These are phyloP conservation scores for Penicillium sp. DNA, from an alignment of 2,329 filamentous ascomycete genomes.

Conservation along the genomic window DNA sequence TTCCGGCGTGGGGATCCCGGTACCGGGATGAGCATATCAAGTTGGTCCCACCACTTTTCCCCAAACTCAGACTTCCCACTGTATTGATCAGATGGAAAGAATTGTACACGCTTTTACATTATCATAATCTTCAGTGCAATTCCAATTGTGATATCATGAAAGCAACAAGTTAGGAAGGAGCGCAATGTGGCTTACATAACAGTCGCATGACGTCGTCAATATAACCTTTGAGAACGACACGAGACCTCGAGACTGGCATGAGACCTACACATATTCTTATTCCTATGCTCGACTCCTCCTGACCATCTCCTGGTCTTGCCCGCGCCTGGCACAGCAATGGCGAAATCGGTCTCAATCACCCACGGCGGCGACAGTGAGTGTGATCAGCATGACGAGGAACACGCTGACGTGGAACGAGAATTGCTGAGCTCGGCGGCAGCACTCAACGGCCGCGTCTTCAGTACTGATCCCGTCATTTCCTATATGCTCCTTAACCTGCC, in stretches of 20 bases:
- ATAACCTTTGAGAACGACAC: neutral
- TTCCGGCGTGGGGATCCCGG: constrained; percentile 5
- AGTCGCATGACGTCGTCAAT: neutral
- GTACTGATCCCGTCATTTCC: constrained; percentile 21
- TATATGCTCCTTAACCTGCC: constrained; percentile 26
- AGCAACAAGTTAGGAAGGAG: neutral
- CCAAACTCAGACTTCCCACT: too few species aligned
- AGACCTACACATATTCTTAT: neutral
- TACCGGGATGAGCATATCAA: constrained; percentile 1
- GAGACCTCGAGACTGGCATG: neutral
- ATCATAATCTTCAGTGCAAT: too few species aligned
- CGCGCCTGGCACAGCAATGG: neutral
- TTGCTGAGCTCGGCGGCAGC: constrained; percentile 13
- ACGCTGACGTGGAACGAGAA: constrained; percentile 11
- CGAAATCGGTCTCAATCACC: constrained; percentile 5
- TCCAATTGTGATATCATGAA: neutral
- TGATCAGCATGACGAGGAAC: neutral
- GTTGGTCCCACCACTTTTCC: neutral
- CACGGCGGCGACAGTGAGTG: constrained; percentile 4
- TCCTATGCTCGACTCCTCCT: neutral
- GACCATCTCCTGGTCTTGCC: neutral
- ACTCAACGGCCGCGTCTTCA: constrained; percentile 24
- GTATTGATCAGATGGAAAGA: too few species aligned
- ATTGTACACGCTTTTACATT: too few species aligned
- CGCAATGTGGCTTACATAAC: neutral